Base-by-base conservation (phyloP, 768 basidiomycete species). In the Suillus bovinus region DNA sequence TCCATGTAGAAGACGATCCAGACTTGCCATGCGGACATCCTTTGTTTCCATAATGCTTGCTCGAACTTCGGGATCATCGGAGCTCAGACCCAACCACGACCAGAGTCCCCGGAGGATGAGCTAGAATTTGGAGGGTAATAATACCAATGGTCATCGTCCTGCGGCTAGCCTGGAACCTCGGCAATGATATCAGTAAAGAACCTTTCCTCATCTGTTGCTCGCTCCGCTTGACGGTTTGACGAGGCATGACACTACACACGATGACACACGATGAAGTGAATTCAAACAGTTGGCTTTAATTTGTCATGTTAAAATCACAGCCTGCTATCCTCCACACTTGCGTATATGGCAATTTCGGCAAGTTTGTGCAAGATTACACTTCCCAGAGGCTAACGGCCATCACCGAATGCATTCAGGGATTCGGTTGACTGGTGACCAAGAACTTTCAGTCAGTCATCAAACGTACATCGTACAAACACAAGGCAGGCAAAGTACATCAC, bases 401-500 rank as follows among this genome's bases (percentile, higher is more conserved):
- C 38, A 10, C 59, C 24, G 31, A 36, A 34, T 29, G 39, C 60
- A 5, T 27, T 17, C 38, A 33, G 53, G 17, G 39, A 31, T 27
- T 33, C 54, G 24, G 33, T 56, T 38, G 29, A 29, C 34, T 33
- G 58, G 29, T 9, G 33, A 59, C 22, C 38, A 34, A 33, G 22
- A 27, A 42, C 29, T 44, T 42, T 20, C 2, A 13, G 22, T 36
- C 20, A 36, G 36, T 24, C 58, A 62, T 46, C 29, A n/a, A 46
- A 31, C 4, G 20, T 27, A 29, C 3, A 24, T 56, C 9, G 13
- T 39, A 54, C 36, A 61, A 44, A 59, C 42, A 42, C 42, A 60
- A 42, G 41, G 38, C 41, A 50, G 29, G 59, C 20, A 34, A 39
- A 57, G 17, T 46, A 39, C 41, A 36, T 73, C 62, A 83, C 33